Base-by-base conservation (phyloP, 176 grass and related monocot genomes). In the Cymbopogon citratus region DNA sequence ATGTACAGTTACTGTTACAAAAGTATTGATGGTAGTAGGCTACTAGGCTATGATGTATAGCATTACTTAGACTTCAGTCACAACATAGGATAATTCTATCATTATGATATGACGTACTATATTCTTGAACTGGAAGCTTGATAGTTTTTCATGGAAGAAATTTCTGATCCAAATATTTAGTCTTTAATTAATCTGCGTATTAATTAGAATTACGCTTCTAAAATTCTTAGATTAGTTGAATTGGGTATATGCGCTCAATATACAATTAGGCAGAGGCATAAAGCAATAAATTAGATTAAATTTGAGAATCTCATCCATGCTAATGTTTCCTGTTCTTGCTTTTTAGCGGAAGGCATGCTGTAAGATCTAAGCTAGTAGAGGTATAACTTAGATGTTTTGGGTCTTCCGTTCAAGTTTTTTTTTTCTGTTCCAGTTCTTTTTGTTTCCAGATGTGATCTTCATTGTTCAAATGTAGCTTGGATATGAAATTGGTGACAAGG, bases 271-370 rank as follows among this genome's bases (percentile, higher is more conserved):
- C 68, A 63, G 5, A 63, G 5, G 45, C 23, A 75, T 63, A 19
- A 29, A 81, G 3, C 18, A 3, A 9, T 76, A n/a, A 10, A 51
- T 81, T 76, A 69, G 18, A n/a, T 72, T 9, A 78, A 43, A 76
- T 81, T 71, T 85, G 23, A 75, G 5, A 69, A 61, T 65, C 35
- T 1, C 34, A 65, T 71, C 10, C 7, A 27, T 73, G 62, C 19
- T 77, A 64, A 68, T 82, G 19, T 34, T 61, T 87, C 80, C 18
- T 87, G 27, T 39, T 74, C 16, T 89, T 66, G 5, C 31, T 81
- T 91, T 91, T 68, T 79, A 98, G 96, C 60, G 92, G 96, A 84
- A 91, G 96, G 63, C 96, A 98, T 90, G 96, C 96, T 69, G 87
- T 98, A 59, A 99, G 72, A 81, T 91, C 74, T 74, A 99, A 84